These are phyloP conservation scores for Wickerhamomyces sp. DNA, from an alignment of 1,139 yeast genomes.

Conservation along the genomic window DNA sequence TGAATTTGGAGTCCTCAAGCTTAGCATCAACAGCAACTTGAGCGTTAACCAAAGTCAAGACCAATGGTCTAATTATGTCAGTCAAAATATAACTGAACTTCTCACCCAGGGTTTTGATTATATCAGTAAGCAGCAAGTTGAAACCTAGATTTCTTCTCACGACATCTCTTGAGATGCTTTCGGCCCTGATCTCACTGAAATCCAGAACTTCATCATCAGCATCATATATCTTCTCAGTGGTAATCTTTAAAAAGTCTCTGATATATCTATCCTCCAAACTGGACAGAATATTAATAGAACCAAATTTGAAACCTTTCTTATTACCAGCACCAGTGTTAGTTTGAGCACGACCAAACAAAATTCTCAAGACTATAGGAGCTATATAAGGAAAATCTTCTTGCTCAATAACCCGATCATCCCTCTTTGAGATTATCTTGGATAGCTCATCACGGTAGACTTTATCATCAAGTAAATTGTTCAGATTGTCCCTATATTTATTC, in stretches of 20 bases:
- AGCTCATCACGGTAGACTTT: conserved; percentile 83
- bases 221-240: conserved; percentile 51
- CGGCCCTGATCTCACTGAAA: conserved; percentile 19
- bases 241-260: conserved; percentile 55
- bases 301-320: conserved; percentile 68
- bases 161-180: conserved; percentile 20
- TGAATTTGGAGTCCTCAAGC: conserved; percentile 28
- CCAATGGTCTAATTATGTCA: conserved; percentile 14
- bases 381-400: conserved; percentile 52
- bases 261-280: conserved; percentile 54
- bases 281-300: conserved; percentile 70
- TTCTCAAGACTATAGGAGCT: conserved; percentile 71
- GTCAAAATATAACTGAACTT: conserved; percentile 41
- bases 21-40: conserved; percentile 41
- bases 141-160: conserved; percentile 67
- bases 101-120: conserved; percentile 60
- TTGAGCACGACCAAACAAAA: conserved; percentile 85
- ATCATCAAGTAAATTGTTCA: conserved; percentile 76
- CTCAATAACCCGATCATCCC: conserved; percentile 55
- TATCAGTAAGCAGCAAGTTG: conserved; percentile 60
- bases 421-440: conserved; percentile 51
- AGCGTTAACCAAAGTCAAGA: conserved; percentile 50
- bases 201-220: conserved; percentile 24
- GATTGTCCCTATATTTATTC: conserved; percentile 66
- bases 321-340: conserved; percentile 53